phyloP scores from a whole-genome alignment of 768 basidiomycete genomes.

The Hericium coralloides region DNA sequence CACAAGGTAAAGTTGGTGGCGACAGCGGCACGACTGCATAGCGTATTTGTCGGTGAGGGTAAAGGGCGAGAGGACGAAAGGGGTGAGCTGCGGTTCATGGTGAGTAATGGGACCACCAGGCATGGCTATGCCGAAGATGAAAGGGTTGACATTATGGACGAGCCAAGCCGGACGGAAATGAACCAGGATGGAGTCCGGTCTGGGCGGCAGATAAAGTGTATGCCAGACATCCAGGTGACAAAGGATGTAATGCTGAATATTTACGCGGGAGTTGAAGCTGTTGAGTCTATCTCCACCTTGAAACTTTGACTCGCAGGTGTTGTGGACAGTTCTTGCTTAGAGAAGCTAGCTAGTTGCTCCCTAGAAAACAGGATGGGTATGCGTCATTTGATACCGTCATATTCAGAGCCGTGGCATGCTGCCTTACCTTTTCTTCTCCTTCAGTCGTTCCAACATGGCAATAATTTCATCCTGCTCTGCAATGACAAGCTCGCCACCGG shows the following conservation, averaged over 20 bases:
- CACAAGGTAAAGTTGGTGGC: conserved; percentile 21
- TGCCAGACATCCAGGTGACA: not conserved
- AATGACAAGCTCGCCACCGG: conserved; percentile 64
- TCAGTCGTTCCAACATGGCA: conserved; percentile 52
- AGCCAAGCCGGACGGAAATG: not conserved
- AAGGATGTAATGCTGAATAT: not conserved
- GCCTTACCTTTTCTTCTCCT: conserved; percentile 52
- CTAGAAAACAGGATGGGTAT: conserved; percentile 22
- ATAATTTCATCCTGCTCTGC: conserved; percentile 68
- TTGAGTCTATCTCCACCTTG: conserved; percentile 67
- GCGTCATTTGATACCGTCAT: not conserved
- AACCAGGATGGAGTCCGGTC: not conserved
- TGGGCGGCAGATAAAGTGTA: too few relatives aligned
- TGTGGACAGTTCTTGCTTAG: conserved; percentile 31
- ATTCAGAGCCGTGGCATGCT: not conserved
- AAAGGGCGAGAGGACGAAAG: not conserved
- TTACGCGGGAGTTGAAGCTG: conserved; percentile 55
- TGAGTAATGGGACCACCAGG: not conserved
- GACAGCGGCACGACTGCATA: not conserved
- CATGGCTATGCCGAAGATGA: not conserved
- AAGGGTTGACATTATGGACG: not conserved
- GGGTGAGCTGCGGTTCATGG: not conserved
- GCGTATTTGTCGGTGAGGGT: not conserved
- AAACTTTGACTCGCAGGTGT: conserved; percentile 19
- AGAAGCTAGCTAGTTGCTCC: conserved; percentile 45